Evolutionary conservation across 768 basidiomycete species (phyloP).

Genomic region (Glaciozyma antarctica): DNA sequence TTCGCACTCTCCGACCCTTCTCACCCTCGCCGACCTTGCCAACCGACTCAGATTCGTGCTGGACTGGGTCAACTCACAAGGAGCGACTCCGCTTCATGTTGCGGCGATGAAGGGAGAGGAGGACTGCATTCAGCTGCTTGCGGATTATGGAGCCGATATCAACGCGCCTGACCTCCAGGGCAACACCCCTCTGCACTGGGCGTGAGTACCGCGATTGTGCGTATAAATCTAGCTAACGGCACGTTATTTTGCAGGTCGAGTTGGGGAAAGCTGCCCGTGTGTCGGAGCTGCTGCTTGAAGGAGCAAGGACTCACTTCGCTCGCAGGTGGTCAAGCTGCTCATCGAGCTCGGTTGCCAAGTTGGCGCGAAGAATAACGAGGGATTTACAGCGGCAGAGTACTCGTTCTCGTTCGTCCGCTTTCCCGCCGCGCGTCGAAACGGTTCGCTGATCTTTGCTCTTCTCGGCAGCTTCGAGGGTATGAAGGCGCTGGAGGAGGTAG

Average conservation of each 20-base stretch:
- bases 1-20: background rate
- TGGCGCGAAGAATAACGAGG: slow-evolving; percentile 30
- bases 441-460: background rate
- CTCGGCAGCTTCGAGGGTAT: background rate
- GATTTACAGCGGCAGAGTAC: slow-evolving; percentile 32
- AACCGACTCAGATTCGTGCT: slow-evolving; percentile 19
- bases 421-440: no score
- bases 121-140: slow-evolving; percentile 26
- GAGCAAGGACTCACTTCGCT: background rate
- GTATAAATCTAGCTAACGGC: background rate
- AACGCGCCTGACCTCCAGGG: slow-evolving; percentile 33
- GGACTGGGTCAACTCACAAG: slow-evolving; percentile 31
- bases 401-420: slow-evolving; percentile 16
- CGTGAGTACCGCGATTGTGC: slow-evolving; percentile 18
- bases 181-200: slow-evolving; percentile 33
- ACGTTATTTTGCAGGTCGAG: background rate
- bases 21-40: background rate
- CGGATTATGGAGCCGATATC: slow-evolving; percentile 33
- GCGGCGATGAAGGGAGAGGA: slow-evolving; percentile 32
- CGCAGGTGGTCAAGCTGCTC: slow-evolving; percentile 28
- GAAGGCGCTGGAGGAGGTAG: slow-evolving; percentile 1
- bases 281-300: background rate
- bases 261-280: slow-evolving; percentile 6
- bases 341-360: slow-evolving; percentile 28
- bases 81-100: slow-evolving; percentile 30